Evolutionary conservation across 306 rosid genomes (phyloP).

Genomic region (barrel medic (Medicago truncatula)): DNA sequence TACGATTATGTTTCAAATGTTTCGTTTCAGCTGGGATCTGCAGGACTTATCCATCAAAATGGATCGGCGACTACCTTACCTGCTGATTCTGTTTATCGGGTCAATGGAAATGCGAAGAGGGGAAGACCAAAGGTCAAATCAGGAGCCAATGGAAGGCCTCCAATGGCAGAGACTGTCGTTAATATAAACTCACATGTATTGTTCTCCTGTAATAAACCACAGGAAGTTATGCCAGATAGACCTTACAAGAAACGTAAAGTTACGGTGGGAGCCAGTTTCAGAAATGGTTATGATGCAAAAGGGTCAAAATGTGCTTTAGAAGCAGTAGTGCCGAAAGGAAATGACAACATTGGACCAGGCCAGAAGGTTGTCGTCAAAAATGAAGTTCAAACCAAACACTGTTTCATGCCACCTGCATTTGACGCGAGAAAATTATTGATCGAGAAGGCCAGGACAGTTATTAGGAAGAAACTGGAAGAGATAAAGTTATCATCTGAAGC

Average conservation of each 20-base stretch:
- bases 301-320: constrained; percentile 60
- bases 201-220: constrained; percentile 47
- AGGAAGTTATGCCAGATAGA: constrained; percentile 51
- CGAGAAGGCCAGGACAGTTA: constrained; percentile 82
- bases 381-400: constrained; percentile 68
- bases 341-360: constrained; percentile 55
- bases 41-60: constrained; percentile 63
- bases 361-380: constrained; percentile 48
- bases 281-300: constrained; percentile 62
- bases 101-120: constrained; percentile 63
- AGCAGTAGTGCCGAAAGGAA: constrained; percentile 60
- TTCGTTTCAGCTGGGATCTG: constrained; percentile 82
- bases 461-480: constrained; percentile 78
- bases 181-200: constrained; percentile 52
- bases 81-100: constrained; percentile 50
- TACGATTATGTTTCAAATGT: constrained; percentile 79
- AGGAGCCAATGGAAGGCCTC: constrained; percentile 61
- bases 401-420: constrained; percentile 70
- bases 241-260: constrained; percentile 76
- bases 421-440: constrained; percentile 82
- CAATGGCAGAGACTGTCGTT: constrained; percentile 47
- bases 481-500: constrained; percentile 61
- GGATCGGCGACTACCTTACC: constrained; percentile 56
- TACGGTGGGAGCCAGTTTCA: constrained; percentile 54
- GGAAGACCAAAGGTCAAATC: constrained; percentile 70